Base-by-base conservation (phyloP, 2,329 filamentous ascomycete genomes). In the Aureobasidium melanogenum region DNA sequence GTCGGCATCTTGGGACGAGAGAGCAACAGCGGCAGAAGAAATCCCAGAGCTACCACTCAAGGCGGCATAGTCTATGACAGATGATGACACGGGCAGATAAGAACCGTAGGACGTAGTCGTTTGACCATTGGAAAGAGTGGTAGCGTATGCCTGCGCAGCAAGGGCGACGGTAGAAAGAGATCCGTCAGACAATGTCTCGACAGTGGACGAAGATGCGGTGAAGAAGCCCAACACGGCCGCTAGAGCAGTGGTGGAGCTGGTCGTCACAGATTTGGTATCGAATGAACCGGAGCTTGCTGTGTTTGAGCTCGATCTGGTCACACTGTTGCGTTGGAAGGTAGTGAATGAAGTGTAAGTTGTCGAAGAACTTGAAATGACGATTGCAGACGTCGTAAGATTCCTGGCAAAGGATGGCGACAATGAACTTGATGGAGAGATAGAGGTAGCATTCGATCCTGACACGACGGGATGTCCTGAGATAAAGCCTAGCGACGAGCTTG, bases 371-470 rank as follows among this genome's bases (percentile, higher is more conserved):
- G 59, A 50, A 7, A 60, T 50, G n/a, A 48, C 24, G 14, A 48
- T 28, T 10, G 60, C 57, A 50, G 62, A 64, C 41, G 63, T 58
- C 9, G 63, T 65, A 19, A 64, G 41, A 52, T 64, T 64, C 19
- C 52, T 48, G 15, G 59, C 60, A n/a, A 58, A 48, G 17, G 61
- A 62, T 22, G 43, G 43, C 26, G 62, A 62, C 24, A 32, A 50
- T 19, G 57, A 41, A 47, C 17, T 60, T 14, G 55, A 60, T 24
- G 17, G 26, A 28, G 44, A 30, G 30, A 22, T 17, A 14, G 32
- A n/a, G 9, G 26, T 30, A 34, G 57, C 15, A 10, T 2, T 60
- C 14, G 38, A 50, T 28, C 19, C 44, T 22, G 38, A 52, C 24
- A 32, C 10, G 10, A 22, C 17, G 24, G 26, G 36, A 22, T 24